Evolutionary conservation across 139 green algal species (phyloP).

Genomic region (Eudorina sp.): DNA sequence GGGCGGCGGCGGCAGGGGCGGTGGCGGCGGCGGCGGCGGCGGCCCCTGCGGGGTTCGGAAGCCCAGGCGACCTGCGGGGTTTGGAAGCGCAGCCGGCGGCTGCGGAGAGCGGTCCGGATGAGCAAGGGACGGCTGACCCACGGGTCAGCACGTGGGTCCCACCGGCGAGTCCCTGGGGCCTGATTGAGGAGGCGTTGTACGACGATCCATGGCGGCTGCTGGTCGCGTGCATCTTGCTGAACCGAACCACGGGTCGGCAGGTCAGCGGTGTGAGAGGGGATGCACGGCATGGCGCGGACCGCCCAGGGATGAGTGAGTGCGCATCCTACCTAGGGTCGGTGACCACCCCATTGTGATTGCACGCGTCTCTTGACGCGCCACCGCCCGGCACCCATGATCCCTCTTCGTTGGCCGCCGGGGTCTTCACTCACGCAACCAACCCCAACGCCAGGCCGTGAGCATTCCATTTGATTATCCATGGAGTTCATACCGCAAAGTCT

Average conservation of each 20-base stretch:
- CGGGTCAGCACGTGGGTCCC: conserved; percentile 73
- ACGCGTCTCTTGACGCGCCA: no score
- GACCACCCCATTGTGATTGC: background rate
- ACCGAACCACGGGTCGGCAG: conserved; percentile 84
- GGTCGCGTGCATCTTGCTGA: conserved; percentile 73
- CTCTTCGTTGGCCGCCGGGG: no score
- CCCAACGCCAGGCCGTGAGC: background rate
- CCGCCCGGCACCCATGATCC: no score
- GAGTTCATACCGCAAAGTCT: background rate
- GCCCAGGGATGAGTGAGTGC: background rate
- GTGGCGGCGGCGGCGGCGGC: background rate
- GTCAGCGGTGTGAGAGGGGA: conserved; percentile 46
- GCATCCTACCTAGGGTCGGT: background rate
- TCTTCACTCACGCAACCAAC: background rate
- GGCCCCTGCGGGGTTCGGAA: background rate
- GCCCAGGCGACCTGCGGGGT: background rate
- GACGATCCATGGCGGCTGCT: conserved; percentile 93
- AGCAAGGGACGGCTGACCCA: conserved; percentile 27
- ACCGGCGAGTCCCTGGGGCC: conserved; percentile 78
- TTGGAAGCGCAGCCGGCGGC: background rate
- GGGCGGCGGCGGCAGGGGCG: background rate
- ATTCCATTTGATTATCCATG: background rate
- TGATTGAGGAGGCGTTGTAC: conserved; percentile 89
- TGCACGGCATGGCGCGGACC: background rate
- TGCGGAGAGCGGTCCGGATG: background rate